Evolutionary conservation across 305 asterid genomes (phyloP).

Genomic region (Solanum aculeatissimum): DNA sequence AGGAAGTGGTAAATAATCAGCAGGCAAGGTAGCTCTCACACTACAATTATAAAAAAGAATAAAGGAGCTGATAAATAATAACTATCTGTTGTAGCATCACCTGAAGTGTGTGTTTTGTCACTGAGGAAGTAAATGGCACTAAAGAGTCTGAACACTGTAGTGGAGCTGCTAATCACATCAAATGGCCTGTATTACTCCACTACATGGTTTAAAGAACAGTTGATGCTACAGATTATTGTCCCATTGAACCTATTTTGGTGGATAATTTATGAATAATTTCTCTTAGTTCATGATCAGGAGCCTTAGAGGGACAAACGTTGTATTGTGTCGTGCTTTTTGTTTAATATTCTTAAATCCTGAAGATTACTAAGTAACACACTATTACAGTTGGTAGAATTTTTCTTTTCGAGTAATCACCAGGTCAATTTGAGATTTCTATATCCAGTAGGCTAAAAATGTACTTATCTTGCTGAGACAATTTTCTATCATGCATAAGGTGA

Average conservation of each 20-base stretch:
- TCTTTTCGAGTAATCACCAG: not conserved
- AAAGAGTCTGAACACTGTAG: not conserved
- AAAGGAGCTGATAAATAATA: not conserved
- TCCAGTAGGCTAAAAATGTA: not conserved
- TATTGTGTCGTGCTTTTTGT: not conserved
- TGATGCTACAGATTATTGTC: not conserved
- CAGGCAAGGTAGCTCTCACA: not conserved
- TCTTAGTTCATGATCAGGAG: not conserved
- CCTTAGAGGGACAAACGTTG: not conserved
- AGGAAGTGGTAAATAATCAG: not conserved
- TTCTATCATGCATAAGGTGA: not conserved
- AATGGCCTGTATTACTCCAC: not conserved
- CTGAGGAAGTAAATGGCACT: not conserved
- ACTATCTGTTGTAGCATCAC: not conserved
- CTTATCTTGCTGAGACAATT: not conserved
- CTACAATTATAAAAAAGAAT: not conserved
- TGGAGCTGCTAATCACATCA: not conserved
- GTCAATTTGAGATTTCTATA: not conserved
- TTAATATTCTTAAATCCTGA: not conserved
- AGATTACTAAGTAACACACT: not conserved
- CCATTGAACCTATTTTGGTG: not conserved
- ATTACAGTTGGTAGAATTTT: not conserved
- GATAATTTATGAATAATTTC: not conserved
- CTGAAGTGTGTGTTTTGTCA: not conserved
- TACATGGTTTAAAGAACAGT: not conserved